These are phyloP conservation scores for Rhodotorula toruloides DNA, from an alignment of 768 basidiomycete species.

Conservation along the genomic window DNA sequence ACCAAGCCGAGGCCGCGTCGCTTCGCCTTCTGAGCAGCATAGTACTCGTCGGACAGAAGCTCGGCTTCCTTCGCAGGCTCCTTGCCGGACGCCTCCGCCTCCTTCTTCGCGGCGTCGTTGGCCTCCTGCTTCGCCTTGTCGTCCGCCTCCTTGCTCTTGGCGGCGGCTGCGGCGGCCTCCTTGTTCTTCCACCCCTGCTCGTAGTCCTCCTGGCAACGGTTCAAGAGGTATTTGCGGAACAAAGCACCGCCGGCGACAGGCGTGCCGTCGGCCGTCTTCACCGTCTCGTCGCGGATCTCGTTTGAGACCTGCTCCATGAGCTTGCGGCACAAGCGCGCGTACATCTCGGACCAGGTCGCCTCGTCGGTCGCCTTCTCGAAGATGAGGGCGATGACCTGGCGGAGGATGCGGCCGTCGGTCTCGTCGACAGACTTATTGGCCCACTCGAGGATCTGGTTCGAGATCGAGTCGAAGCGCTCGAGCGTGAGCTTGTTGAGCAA, in stretches of 20 bases:
- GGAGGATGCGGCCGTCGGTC: constrained; percentile 86
- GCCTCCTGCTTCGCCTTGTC: constrained; percentile 71
- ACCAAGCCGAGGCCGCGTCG: constrained; percentile 93
- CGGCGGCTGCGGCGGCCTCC: constrained; percentile 78
- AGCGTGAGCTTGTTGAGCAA: constrained; percentile 93
- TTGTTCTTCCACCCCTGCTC: constrained; percentile 90
- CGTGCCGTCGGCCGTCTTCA: constrained; percentile 72
- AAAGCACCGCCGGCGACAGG: constrained; percentile 88
- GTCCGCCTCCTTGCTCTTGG: constrained; percentile 74
- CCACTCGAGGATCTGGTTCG: constrained; percentile 89
- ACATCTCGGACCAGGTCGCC: constrained; percentile 94
- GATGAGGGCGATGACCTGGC: constrained; percentile 90
- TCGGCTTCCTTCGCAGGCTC: constrained; percentile 56
- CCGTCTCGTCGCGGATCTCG: constrained; percentile 80
- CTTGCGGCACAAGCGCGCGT: constrained; percentile 87
- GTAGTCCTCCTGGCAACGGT: constrained; percentile 96
- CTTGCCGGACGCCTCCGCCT: constrained; percentile 50
- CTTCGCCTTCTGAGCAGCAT: constrained; percentile 92
- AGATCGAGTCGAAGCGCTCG: constrained; percentile 94
- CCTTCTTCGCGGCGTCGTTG: constrained; percentile 43
- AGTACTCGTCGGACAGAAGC: constrained; percentile 92
- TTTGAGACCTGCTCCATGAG: constrained; percentile 90
- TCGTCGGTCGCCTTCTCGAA: constrained; percentile 98
- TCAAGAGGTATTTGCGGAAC: constrained; percentile 94
- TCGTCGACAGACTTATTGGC: constrained; percentile 89